phyloP scores from a whole-genome alignment of 148 eudicot species.

The Heliamphora exappendiculata region DNA sequence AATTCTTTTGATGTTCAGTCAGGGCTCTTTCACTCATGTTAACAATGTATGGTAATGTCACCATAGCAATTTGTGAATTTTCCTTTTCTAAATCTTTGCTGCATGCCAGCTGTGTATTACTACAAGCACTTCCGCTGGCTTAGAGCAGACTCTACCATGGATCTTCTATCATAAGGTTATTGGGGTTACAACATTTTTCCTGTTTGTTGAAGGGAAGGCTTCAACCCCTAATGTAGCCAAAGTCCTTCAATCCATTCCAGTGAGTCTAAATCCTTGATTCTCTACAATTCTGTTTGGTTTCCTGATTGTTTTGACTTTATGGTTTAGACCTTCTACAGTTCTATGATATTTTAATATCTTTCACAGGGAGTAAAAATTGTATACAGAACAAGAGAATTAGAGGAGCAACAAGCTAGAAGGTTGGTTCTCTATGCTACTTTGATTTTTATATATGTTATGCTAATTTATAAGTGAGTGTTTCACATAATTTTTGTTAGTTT shows the following conservation, averaged over 20 bases:
- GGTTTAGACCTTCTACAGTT: background rate
- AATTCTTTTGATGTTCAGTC: background rate
- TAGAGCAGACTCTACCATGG: slow-evolving; percentile 79
- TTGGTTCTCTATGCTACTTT: slow-evolving; percentile 14
- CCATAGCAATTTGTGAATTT: background rate
- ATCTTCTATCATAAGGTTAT: slow-evolving; percentile 70
- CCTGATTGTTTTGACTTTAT: background rate
- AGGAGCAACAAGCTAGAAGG: slow-evolving; percentile 76
- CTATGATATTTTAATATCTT: background rate
- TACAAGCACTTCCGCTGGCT: slow-evolving; percentile 72
- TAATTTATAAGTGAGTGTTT: background rate
- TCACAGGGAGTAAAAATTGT: slow-evolving; percentile 58
- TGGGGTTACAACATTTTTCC: slow-evolving; percentile 44
- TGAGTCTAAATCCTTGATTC: slow-evolving; percentile 25
- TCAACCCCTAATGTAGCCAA: slow-evolving; percentile 36
- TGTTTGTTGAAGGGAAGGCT: slow-evolving; percentile 73
- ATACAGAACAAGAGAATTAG: slow-evolving; percentile 59
- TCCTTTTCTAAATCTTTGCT: background rate
- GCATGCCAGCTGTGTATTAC: slow-evolving; percentile 55
- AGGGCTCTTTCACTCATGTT: background rate
- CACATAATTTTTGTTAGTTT: background rate
- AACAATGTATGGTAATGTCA: background rate
- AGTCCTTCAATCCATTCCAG: slow-evolving; percentile 58
- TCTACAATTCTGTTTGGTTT: background rate
- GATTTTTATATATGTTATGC: background rate